Percentiles rank a stretch among this genome's conserved stretches.
These are phyloP conservation scores for Nannochloris sp. DNA, from an alignment of 139 green algal genomes.

Conservation along the genomic window DNA sequence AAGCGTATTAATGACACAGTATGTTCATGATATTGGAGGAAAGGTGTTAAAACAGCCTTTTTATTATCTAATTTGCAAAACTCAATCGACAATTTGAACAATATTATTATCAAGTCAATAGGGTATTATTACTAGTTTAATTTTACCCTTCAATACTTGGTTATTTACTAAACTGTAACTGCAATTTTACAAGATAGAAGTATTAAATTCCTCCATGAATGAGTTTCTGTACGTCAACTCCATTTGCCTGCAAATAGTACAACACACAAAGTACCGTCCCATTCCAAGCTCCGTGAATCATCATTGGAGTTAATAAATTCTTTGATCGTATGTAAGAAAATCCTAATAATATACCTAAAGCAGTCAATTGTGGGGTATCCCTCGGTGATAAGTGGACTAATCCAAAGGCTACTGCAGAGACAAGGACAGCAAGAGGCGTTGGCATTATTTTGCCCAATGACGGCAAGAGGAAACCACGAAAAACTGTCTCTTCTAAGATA, in stretches of 20 bases:
- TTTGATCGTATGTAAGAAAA: constrained; percentile 62
- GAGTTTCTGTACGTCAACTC: constrained; percentile 60
- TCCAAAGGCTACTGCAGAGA: constrained; percentile 61
- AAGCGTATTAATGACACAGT: neutral
- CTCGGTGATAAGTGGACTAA: constrained; percentile 59
- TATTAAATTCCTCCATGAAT: constrained; percentile 14
- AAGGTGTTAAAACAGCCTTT: too few relatives aligned
- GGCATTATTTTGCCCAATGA: constrained; percentile 58
- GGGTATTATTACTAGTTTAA: too few relatives aligned
- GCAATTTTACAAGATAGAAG: neutral
- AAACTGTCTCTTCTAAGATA: constrained; percentile 80
- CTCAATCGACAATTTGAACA: too few relatives aligned
- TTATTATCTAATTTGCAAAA: too few relatives aligned
- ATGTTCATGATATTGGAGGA: neutral
- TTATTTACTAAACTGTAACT: too few relatives aligned
- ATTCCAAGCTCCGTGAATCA: constrained; percentile 86
- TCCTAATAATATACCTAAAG: constrained; percentile 70
- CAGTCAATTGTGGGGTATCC: constrained; percentile 73
- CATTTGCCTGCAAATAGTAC: constrained; percentile 46
- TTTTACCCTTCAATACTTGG: too few relatives aligned
- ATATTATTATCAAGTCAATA: too few relatives aligned
- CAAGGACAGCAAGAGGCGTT: constrained; percentile 41
- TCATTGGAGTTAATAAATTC: constrained; percentile 83
- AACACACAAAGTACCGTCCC: constrained; percentile 61
- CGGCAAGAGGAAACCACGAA: constrained; percentile 84